Evolutionary conservation across 78 protist genomes (phyloP).

Genomic region (Emiliania huxleyi): DNA sequence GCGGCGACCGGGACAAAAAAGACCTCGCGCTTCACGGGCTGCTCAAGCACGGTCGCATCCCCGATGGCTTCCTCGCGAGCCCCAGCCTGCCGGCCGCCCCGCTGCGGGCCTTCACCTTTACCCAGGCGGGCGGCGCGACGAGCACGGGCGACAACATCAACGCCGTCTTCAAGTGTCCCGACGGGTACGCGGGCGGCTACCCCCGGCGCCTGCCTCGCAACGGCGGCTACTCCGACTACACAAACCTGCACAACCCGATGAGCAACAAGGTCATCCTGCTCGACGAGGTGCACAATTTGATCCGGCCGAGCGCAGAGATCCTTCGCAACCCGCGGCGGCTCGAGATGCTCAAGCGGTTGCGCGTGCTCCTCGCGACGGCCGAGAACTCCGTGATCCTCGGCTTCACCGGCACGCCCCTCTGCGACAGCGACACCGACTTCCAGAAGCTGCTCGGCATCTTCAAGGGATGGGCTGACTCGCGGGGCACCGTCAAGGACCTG

Average conservation of each 20-base stretch:
- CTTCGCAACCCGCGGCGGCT: background rate
- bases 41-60: too few relatives aligned
- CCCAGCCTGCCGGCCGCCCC: too few relatives aligned
- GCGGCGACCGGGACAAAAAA: too few relatives aligned
- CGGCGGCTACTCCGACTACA: background rate
- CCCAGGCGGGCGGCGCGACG: too few relatives aligned
- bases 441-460: background rate
- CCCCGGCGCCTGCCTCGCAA: background rate
- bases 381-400: background rate
- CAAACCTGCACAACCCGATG: background rate
- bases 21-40: too few relatives aligned
- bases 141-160: too few relatives aligned
- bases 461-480: too few relatives aligned
- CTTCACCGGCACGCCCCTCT: background rate
- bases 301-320: background rate
- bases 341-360: background rate
- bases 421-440: background rate
- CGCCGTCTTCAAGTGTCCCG: background rate
- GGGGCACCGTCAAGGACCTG: background rate
- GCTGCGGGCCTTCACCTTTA: too few relatives aligned
- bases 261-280: background rate
- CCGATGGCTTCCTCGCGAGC: too few relatives aligned
- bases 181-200: background rate
- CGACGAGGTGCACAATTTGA: background rate
- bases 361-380: background rate